These are phyloP conservation scores for Aspergillus ochraceoroseus DNA, from an alignment of 2,329 filamentous ascomycete genomes.

Conservation along the genomic window DNA sequence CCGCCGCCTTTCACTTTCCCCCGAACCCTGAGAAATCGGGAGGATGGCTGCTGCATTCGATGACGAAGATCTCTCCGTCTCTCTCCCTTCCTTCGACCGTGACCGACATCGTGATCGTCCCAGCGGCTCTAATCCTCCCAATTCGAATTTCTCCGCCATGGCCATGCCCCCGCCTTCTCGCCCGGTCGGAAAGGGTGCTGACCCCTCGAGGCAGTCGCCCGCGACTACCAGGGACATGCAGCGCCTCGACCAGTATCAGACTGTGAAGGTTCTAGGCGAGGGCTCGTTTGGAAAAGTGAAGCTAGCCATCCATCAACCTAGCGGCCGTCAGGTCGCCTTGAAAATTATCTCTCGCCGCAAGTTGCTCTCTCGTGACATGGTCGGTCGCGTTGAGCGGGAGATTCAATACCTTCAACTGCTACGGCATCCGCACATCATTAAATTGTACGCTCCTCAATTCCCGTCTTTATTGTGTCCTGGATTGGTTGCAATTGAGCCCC, in stretches of 20 bases:
- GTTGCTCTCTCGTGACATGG: conserved; percentile 95
- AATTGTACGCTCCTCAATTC: conserved; percentile 61
- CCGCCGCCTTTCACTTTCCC: conserved; percentile 14
- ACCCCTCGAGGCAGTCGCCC: conserved; percentile 39
- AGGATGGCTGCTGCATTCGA: conserved; percentile 54
- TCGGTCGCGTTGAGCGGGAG: conserved; percentile 91
- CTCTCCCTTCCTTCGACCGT: conserved; percentile 46
- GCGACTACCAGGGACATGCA: conserved; percentile 60
- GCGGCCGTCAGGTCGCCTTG: conserved; percentile 89
- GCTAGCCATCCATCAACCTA: conserved; percentile 85
- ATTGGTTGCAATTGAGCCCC: conserved; percentile 1
- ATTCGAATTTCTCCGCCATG: conserved; percentile 34
- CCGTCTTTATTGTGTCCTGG: background rate
- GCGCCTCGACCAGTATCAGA: conserved; percentile 85
- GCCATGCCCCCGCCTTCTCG: conserved; percentile 37
- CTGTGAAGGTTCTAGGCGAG: conserved; percentile 86
- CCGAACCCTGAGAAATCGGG: no score
- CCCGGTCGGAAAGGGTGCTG: conserved; percentile 29
- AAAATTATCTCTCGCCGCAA: conserved; percentile 98
- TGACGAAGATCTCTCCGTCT: conserved; percentile 78
- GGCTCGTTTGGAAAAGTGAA: conserved; percentile 99
- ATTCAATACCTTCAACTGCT: conserved; percentile 96
- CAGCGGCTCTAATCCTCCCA: conserved; percentile 19
- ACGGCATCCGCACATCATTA: conserved; percentile 97
- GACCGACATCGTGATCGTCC: conserved; percentile 29